Percentiles rank a stretch among this genome's conserved stretches.
Conservation (phyloP, 192 early-diverging fungal species). For the Pecoramyces ruminantium region DNA sequence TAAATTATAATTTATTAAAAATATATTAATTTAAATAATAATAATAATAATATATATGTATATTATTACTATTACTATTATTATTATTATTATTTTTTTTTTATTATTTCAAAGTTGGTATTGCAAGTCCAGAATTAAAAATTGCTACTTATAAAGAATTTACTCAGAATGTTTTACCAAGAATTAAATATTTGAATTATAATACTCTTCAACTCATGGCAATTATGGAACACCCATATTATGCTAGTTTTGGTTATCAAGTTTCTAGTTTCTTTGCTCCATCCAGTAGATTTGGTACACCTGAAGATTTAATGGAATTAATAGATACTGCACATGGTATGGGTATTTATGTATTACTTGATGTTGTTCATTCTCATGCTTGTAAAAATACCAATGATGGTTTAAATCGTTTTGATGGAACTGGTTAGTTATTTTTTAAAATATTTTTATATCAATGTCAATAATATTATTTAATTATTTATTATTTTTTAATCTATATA, state of each 20-base stretch:
- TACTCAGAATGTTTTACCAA: conserved; percentile 63
- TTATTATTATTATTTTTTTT: too few species aligned
- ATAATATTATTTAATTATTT: too few species aligned
- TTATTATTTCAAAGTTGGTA: conserved; percentile 35
- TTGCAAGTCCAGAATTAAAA: conserved; percentile 65
- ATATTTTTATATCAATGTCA: too few species aligned
- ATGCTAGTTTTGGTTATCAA: conserved; percentile 95
- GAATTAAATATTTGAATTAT: conserved; percentile 68
- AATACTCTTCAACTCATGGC: conserved; percentile 50
- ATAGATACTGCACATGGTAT: conserved; percentile 81
- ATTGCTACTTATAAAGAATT: conserved; percentile 84
- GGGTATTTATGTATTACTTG: conserved; percentile 75
- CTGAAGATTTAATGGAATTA: conserved; percentile 80
- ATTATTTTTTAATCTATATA: too few species aligned
- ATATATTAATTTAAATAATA: too few species aligned
- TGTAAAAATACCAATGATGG: conserved; percentile 91
- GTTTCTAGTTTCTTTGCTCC: conserved; percentile 93
- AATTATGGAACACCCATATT: conserved; percentile 97
- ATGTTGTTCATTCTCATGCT: conserved; percentile 91
- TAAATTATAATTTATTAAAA: too few species aligned
- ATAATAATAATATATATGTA: too few species aligned
- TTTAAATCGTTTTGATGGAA: conserved; percentile 87
- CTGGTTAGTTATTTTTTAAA: conserved; percentile 2
- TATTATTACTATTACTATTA: too few species aligned
- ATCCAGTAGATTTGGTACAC: conserved; percentile 49